phyloP scores from a whole-genome alignment of 495 filamentous ascomycete species.

The Talaromyces nanjingensis region DNA sequence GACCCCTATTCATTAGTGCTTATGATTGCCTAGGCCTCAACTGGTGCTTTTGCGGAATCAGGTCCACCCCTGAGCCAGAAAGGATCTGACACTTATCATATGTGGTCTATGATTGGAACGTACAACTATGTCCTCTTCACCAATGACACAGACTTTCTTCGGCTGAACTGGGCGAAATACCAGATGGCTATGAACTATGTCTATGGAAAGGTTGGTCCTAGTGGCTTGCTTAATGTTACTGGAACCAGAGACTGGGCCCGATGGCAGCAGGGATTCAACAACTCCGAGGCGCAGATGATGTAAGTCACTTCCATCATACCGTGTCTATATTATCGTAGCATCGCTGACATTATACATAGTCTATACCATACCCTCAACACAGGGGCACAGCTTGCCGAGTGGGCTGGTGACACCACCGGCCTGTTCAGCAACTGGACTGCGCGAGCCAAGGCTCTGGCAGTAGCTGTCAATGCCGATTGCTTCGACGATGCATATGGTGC shows the following conservation, averaged over 20 bases:
- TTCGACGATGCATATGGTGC: conserved; percentile 46
- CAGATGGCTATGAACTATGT: conserved; percentile 48
- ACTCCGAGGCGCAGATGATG: conserved; percentile 52
- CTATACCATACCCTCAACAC: conserved; percentile 46
- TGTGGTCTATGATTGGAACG: conserved; percentile 57
- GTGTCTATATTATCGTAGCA: background rate
- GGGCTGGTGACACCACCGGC: conserved; percentile 37
- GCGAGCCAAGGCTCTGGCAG: conserved; percentile 30
- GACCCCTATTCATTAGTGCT: background rate
- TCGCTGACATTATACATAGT: conserved; percentile 16
- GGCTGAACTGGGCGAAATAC: conserved; percentile 44
- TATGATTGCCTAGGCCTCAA: conserved; percentile 14
- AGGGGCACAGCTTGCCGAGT: conserved; percentile 42
- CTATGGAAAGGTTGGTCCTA: conserved; percentile 42
- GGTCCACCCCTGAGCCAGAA: conserved; percentile 52
- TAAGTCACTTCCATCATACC: conserved; percentile 13
- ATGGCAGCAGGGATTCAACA: conserved; percentile 44
- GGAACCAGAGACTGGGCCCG: conserved; percentile 52
- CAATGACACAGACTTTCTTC: conserved; percentile 44
- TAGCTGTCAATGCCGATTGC: conserved; percentile 38
- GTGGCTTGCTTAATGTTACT: conserved; percentile 49
- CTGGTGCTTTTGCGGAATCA: conserved; percentile 49
- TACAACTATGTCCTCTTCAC: conserved; percentile 57
- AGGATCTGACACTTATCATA: conserved; percentile 56
- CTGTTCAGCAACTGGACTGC: conserved; percentile 36